Evolutionary conservation across 176 grass and related monocot genomes (phyloP).

Genomic region (Triticum turgidum): DNA sequence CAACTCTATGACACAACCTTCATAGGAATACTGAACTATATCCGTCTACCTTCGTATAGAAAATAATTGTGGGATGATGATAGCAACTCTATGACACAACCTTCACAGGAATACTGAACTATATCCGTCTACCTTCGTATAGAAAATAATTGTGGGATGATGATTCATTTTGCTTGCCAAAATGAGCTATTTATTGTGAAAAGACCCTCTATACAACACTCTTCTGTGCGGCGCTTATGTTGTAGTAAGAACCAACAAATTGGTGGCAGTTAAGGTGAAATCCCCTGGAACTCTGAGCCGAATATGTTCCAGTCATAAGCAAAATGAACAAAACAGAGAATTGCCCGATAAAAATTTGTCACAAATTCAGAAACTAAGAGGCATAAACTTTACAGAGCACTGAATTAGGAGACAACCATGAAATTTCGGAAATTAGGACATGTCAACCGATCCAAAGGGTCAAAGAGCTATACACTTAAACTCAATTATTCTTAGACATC

Average conservation of each 20-base stretch:
- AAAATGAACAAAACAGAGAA: background rate
- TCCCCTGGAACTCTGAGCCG: background rate
- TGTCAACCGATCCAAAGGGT: background rate
- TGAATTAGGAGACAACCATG: background rate
- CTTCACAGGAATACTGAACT: background rate
- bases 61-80: background rate
- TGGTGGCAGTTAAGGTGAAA: background rate
- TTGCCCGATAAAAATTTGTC: background rate
- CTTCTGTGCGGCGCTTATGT: background rate
- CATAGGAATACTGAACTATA: background rate
- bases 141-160: background rate
- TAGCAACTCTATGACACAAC: background rate
- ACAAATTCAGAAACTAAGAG: background rate
- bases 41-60: background rate
- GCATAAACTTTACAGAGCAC: background rate
- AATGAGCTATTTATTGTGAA: background rate
- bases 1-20: background rate
- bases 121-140: background rate
- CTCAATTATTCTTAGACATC: background rate
- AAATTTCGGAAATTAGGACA: background rate
- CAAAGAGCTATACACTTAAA: background rate
- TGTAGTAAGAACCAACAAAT: background rate
- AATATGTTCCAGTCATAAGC: background rate
- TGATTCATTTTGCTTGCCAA: background rate
- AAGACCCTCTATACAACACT: background rate